Conservation (phyloP, 176 grass and related monocot genomes). For the Triticum aestivum region IWGSC_CS_RefSeq_v2.1 NC_057800.1:613495725-613496224, state of each 20-base stretch:
- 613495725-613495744: constrained; percentile 36
- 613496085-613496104: background rate
- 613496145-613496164: background rate
- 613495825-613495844: background rate
- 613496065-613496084: background rate
- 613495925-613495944: background rate
- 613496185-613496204: background rate
- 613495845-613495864: background rate
- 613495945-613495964: background rate
- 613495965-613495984: background rate
- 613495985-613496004: background rate
- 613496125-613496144: background rate
- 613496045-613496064: background rate
- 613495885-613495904: background rate
- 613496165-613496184: background rate
- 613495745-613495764: constrained; percentile 8
- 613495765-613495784: background rate
- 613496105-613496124: constrained; percentile 18
- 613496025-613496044: constrained; percentile 10
- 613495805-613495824: background rate
- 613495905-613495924: background rate
- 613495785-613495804: background rate
- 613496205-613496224: background rate
- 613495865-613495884: background rate
- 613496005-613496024: background rate